phyloP scores from a whole-genome alignment of 805 yeast genomes.

The Scheffersomyces amazonensis region DNA sequence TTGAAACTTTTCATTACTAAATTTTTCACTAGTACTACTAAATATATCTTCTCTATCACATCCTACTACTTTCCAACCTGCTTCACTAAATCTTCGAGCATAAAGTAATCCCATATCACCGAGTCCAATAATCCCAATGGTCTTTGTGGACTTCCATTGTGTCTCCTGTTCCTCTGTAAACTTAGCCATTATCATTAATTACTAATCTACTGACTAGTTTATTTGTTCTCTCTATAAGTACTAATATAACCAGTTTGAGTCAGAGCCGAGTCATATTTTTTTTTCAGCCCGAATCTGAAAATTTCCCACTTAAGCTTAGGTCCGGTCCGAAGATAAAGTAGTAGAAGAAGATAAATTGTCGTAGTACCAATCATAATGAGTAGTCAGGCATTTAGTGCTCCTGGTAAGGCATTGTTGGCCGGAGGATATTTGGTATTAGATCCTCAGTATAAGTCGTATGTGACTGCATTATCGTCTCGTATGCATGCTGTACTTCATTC shows the following conservation, averaged over 20 bases:
- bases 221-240: too few relatives aligned
- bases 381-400: conserved; percentile 73
- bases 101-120: conserved; percentile 97
- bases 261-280: too few relatives aligned
- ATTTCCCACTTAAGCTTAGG: too few relatives aligned
- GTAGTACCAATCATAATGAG: too few relatives aligned
- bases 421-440: conserved; percentile 94
- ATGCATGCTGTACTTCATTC: conserved; percentile 65
- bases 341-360: too few relatives aligned
- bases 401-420: conserved; percentile 91
- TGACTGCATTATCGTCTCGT: conserved; percentile 83
- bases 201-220: too few relatives aligned
- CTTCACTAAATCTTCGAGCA: conserved; percentile 70
- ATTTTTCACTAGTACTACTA: conserved; percentile 41
- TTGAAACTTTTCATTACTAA: conserved; percentile 43
- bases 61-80: conserved; percentile 88
- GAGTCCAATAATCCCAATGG: conserved; percentile 87
- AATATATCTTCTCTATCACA: conserved; percentile 76
- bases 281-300: too few relatives aligned
- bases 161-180: conserved; percentile 8
- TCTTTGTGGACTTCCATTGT: conserved; percentile 35
- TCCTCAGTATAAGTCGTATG: conserved; percentile 70
- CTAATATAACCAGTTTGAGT: too few relatives aligned
- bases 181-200: too few relatives aligned
- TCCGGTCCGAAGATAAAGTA: too few relatives aligned